Evolutionary conservation across 1,139 yeast species (phyloP), one percentile per base, ranked within the genome.

Genomic region (Eremothecium gossypii): DNA sequence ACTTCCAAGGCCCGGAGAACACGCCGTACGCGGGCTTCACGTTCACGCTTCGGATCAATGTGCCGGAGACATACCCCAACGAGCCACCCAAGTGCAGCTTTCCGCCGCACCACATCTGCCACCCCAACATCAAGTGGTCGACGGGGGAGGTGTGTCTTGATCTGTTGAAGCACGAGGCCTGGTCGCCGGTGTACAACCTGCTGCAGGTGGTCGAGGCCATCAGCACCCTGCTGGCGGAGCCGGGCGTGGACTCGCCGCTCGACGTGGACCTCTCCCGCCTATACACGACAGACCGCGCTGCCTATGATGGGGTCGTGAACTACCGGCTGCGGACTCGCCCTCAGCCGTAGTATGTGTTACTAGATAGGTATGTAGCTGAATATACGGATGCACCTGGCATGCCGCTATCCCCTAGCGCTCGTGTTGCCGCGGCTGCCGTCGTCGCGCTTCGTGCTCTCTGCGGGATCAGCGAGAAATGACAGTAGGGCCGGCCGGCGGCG

Each of bases 101-200:
- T 53, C 44, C 38, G 12, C 49, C 54, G 20, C 61, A 69, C 20
- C 73, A 71, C 9, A 78, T 84, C 47, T 76, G 81, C 38, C 95
- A 85, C 58, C 89, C 93, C 2, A 85, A 85, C 57, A 76, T 85
- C 36, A 76, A 79, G 53, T 70, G 77, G 45, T 36, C 62, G 40
- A 78, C 82, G 1, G 95, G 95, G 0, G 91, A 82, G 50, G 81
- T 85, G 3, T 87, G 96, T 60, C 65, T 87, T n/a, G 95, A 86
- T 58, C 81, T 86, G 10, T 67, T 83, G 43, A 76, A 77, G 51
- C 60, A 57, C 32, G 74, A 73, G 47, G 47, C 51, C 39, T 87
- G 96, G 96, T 75, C 91, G 0, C 96, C 96, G 0, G 94, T 94
- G 1, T 87, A 95, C 94, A 79, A 83, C 34, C 59, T 87, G 35